Evolutionary conservation across 176 grass and related monocot genomes (phyloP), one percentile per base, ranked within the genome.

Genomic region (Luzula sylvatica): DNA sequence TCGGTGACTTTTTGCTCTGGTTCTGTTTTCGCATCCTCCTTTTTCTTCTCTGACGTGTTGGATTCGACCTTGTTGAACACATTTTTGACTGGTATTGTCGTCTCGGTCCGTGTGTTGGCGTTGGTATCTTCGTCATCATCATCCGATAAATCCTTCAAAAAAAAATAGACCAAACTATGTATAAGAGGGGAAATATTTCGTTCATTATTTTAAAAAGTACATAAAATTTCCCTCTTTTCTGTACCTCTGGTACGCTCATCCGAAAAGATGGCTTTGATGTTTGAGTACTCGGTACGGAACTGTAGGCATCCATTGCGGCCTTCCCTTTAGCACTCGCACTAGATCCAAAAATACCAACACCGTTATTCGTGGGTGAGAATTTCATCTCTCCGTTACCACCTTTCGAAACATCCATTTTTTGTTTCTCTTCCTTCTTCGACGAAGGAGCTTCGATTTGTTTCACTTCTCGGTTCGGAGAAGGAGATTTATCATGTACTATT

Each of bases 391-490:
- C 27, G 46, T 49, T 50, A 64, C 26, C 19, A 24, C 6, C 42
- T 44, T 61, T 61, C 18, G 39, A 26, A 61, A 61, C 39, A n/a
- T 61, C 38, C 24, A 61, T 41, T 47, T 64, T 50, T 3, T 4
- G 41, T 29, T 47, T 50, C 26, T 64, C 60, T 50, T 49, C 25
- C 26, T 64, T 64, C 23, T 64, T 26, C 14, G 42, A 35, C 14
- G 41, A 20, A 3, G 60, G 30, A 48, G 60, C 60, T 64, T 64
- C 60, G 30, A 64, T 64, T 24, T 64, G 42, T 42, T 29, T 11
- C 46, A 48, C 60, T 23, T 58, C 50, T 38, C 29, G 28, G 42
- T 77, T 89, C 42, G 81, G 81, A 12, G 85, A 82, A 9, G 30
- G 30, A 4, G 30, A 7, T 35, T 35, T 35, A 4, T 4, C 9